Conservation (phyloP, 1,284 basidiomycete genomes). For the Abortiporus biennis region DNA sequence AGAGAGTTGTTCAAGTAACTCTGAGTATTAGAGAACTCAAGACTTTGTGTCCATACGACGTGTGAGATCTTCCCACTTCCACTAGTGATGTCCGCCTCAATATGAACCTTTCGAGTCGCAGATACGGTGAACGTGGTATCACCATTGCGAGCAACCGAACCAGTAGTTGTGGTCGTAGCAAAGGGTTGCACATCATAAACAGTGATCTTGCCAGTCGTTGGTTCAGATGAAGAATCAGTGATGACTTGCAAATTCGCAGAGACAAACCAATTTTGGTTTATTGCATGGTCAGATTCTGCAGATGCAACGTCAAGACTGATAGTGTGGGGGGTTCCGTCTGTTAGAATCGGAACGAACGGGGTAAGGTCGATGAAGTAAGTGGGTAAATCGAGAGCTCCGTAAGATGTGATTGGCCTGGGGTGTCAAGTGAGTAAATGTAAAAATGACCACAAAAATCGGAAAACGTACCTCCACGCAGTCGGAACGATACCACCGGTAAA, state of each 20-base stretch:
- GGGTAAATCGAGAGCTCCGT: slow-evolving; percentile 73
- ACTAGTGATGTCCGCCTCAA: slow-evolving; percentile 51
- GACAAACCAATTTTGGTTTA: slow-evolving; percentile 74
- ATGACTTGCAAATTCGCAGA: slow-evolving; percentile 68
- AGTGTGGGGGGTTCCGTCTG: slow-evolving; percentile 62
- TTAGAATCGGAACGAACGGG: slow-evolving; percentile 68
- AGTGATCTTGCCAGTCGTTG: slow-evolving; percentile 64
- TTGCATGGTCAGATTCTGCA: slow-evolving; percentile 57
- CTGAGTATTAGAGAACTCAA: slow-evolving; percentile 51
- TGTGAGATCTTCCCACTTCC: slow-evolving; percentile 49
- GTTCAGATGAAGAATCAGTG: slow-evolving; percentile 53
- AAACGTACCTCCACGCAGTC: slow-evolving; percentile 59
- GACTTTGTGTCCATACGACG: slow-evolving; percentile 48
- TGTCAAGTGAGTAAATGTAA: too few relatives aligned
- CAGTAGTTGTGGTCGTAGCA: slow-evolving; percentile 43
- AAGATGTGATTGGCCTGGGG: slow-evolving; percentile 74
- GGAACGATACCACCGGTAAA: slow-evolving; percentile 81
- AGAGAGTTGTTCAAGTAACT: slow-evolving; percentile 40
- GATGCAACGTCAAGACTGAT: slow-evolving; percentile 71
- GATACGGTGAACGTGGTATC: slow-evolving; percentile 49
- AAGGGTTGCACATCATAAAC: slow-evolving; percentile 51
- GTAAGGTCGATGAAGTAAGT: slow-evolving; percentile 77
- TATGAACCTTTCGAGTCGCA: slow-evolving; percentile 46
- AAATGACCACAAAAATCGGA: too few relatives aligned
- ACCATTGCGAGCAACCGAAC: slow-evolving; percentile 31